A percentile compares a stretch with the other conserved stretches of the same genome.
Conservation (phyloP, 179 eudicot species). For the Amaranthus tricolor region DNA sequence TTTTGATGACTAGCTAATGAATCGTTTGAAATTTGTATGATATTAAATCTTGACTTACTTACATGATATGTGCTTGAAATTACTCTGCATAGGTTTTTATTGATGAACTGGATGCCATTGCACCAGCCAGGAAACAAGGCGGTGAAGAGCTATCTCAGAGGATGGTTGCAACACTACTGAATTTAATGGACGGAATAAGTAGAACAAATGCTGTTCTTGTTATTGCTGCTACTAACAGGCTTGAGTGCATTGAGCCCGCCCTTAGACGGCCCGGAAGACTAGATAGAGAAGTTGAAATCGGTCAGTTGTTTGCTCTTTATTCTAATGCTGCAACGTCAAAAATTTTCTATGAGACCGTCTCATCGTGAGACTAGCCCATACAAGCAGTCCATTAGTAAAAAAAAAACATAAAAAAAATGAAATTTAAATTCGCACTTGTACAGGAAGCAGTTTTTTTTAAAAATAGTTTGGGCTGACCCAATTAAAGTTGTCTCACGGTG, state of each 20-base stretch:
- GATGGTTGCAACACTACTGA: slow-evolving; percentile 84
- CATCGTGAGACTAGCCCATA: background rate
- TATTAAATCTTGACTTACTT: background rate
- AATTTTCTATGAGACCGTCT: background rate
- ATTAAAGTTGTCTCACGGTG: too few species aligned
- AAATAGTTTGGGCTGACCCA: too few species aligned
- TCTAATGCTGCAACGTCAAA: background rate
- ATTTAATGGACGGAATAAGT: slow-evolving; percentile 88
- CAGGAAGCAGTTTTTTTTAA: too few species aligned
- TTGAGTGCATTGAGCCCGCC: slow-evolving; percentile 91
- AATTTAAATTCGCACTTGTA: too few species aligned
- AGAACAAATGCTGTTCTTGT: slow-evolving; percentile 65
- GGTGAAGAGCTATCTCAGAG: slow-evolving; percentile 90
- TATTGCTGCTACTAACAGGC: slow-evolving; percentile 88
- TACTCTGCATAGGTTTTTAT: slow-evolving; percentile 66
- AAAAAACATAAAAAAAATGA: too few species aligned
- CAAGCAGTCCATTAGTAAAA: too few species aligned
- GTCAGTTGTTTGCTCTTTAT: slow-evolving; percentile 28
- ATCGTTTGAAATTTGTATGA: background rate
- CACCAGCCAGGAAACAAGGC: slow-evolving; percentile 93
- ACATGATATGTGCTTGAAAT: slow-evolving; percentile 2
- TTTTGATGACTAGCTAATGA: background rate
- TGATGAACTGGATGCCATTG: slow-evolving; percentile 97
- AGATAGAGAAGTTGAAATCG: slow-evolving; percentile 93
- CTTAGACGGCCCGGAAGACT: slow-evolving; percentile 94